phyloP scores from a whole-genome alignment of 2,329 filamentous ascomycete genomes.

The Paracoccidioides lutzii region DNA sequence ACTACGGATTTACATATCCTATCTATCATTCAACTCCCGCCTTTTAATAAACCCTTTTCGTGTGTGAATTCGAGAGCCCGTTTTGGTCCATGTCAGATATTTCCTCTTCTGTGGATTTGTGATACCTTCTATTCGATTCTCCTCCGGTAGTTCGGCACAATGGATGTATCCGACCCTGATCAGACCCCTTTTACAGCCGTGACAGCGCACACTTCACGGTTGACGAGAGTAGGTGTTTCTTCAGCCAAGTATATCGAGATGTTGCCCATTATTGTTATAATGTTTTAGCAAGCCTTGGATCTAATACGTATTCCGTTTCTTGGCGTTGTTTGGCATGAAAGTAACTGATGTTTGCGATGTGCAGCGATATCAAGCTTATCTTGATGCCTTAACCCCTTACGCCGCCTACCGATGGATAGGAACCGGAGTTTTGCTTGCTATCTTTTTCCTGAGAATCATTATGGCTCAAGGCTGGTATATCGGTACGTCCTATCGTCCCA shows the following conservation, averaged over 20 bases:
- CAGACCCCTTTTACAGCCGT: slow-evolving; percentile 86
- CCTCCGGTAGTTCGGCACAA: slow-evolving; percentile 24
- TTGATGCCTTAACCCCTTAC: slow-evolving; percentile 87
- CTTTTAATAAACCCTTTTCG: not conserved
- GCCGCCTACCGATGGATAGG: slow-evolving; percentile 80
- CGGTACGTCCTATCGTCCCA: slow-evolving; percentile 41
- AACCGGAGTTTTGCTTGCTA: slow-evolving; percentile 59
- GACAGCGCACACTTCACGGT: slow-evolving; percentile 58
- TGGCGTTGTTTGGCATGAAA: not conserved
- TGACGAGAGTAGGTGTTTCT: slow-evolving; percentile 28
- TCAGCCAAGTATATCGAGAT: not conserved
- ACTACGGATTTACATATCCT: not conserved
- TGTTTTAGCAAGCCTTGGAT: not conserved
- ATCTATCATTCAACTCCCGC: not conserved
- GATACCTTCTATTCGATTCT: not conserved
- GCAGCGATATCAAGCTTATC: slow-evolving; percentile 84
- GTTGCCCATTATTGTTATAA: not conserved
- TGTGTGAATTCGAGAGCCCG: not conserved
- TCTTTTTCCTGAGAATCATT: slow-evolving; percentile 84
- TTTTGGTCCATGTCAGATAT: not conserved
- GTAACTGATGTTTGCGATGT: not conserved
- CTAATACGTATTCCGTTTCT: not conserved
- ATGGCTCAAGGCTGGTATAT: slow-evolving; percentile 98
- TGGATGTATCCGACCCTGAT: slow-evolving; percentile 81
- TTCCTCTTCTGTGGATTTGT: not conserved